These are phyloP conservation scores for Mimosa pudica DNA, from an alignment of 306 rosid species.

Conservation along the genomic window DNA sequence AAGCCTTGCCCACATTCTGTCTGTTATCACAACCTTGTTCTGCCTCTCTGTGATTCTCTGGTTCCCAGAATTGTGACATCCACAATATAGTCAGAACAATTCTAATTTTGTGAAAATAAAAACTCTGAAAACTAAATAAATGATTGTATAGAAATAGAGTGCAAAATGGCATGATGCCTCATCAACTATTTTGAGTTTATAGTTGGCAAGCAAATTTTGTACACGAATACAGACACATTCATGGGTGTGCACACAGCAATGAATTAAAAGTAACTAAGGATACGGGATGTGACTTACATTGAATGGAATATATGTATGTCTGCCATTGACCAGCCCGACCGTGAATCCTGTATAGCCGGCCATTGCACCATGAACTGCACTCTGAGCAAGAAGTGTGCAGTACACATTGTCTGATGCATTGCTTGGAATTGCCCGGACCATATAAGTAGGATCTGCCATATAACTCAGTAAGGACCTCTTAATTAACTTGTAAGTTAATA, in stretches of 20 bases:
- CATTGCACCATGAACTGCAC: constrained; percentile 96
- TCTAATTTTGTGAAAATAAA: constrained; percentile 20
- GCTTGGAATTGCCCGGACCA: constrained; percentile 92
- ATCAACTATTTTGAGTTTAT: constrained; percentile 1
- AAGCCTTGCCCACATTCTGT: constrained; percentile 90
- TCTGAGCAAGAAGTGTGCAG: constrained; percentile 91
- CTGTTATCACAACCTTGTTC: constrained; percentile 81
- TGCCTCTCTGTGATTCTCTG: constrained; percentile 78
- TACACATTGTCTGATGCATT: constrained; percentile 90
- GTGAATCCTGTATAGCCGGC: constrained; percentile 88
- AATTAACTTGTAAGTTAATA: constrained; percentile 15
- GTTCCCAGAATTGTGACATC: constrained; percentile 28
- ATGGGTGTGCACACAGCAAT: not conserved
- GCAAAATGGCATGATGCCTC: constrained; percentile 13
- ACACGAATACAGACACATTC: not conserved
- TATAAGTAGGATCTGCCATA: constrained; percentile 84
- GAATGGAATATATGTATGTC: constrained; percentile 87
- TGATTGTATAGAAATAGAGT: constrained; percentile 14
- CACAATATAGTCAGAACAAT: constrained; percentile 27
- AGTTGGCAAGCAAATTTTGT: not conserved
- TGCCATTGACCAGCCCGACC: constrained; percentile 80
- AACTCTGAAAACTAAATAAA: constrained; percentile 4
- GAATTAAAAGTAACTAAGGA: not conserved
- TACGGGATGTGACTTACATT: constrained; percentile 46
- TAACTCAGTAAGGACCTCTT: constrained; percentile 24